Percentiles rank a stretch among this genome's conserved stretches.
phyloP scores from a whole-genome alignment of 1,284 basidiomycete species.

The Cutaneotrichosporon arboriforme region DNA sequence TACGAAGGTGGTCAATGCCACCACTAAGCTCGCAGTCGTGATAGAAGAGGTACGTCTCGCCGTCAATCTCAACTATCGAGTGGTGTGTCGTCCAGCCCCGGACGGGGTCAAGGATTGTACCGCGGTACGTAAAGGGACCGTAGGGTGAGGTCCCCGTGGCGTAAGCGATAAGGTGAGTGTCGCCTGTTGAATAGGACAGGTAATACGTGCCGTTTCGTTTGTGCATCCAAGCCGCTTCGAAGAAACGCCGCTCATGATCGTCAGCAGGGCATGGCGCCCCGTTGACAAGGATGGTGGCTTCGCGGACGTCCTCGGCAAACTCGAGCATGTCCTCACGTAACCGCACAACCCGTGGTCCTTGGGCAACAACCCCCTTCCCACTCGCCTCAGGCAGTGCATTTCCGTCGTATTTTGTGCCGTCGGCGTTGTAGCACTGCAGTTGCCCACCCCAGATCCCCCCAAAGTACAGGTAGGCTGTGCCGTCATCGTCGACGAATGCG shows the following conservation, averaged over 20 bases:
- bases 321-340: slow-evolving; percentile 29
- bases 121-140: slow-evolving; percentile 35
- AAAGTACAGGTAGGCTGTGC: slow-evolving; percentile 33
- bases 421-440: slow-evolving; percentile 30
- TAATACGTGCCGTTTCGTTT: slow-evolving; percentile 35
- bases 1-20: slow-evolving; percentile 33
- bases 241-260: slow-evolving; percentile 40
- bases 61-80: slow-evolving; percentile 31
- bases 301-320: slow-evolving; percentile 25
- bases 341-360: slow-evolving; percentile 29
- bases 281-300: slow-evolving; percentile 23
- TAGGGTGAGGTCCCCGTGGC: slow-evolving; percentile 26
- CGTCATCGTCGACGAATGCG: slow-evolving; percentile 35
- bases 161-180: slow-evolving; percentile 36
- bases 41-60: slow-evolving; percentile 37
- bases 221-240: slow-evolving; percentile 41
- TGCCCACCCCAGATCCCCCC: slow-evolving; percentile 42
- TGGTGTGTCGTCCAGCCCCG: slow-evolving; percentile 41
- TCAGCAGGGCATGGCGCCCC: slow-evolving; percentile 28
- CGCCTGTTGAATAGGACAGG: slow-evolving; percentile 40
- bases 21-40: slow-evolving; percentile 37
- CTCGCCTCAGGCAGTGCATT: slow-evolving; percentile 27
- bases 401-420: slow-evolving; percentile 22
- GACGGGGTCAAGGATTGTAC: slow-evolving; percentile 34
- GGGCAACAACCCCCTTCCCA: slow-evolving; percentile 23